These are phyloP conservation scores for Xylaria sp. DNA, from an alignment of 2,329 filamentous ascomycete species.

Conservation along the genomic window DNA sequence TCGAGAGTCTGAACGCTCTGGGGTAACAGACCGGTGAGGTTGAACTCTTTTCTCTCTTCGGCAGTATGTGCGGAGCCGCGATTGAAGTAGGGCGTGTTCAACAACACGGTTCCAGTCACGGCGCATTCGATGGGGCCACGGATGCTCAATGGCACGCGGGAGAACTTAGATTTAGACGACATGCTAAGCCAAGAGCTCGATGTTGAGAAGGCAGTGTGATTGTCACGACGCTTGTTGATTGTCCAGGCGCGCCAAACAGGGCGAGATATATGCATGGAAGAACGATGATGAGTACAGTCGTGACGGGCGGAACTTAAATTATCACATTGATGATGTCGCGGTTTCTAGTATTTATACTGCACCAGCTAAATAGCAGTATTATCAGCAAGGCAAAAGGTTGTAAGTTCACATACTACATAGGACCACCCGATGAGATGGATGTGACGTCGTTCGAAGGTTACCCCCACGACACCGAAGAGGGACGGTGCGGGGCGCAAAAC, in stretches of 20 bases:
- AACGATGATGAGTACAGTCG: not conserved
- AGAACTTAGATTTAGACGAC: slow-evolving; percentile 53
- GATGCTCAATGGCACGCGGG: slow-evolving; percentile 60
- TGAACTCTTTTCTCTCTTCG: slow-evolving; percentile 76
- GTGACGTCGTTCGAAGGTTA: slow-evolving; percentile 44
- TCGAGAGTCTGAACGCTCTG: slow-evolving; percentile 78
- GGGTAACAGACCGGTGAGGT: slow-evolving; percentile 78
- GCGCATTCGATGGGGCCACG: slow-evolving; percentile 62
- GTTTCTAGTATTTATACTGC: not conserved
- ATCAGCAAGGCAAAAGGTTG: not conserved
- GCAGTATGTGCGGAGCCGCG: slow-evolving; percentile 83
- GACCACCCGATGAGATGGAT: slow-evolving; percentile 26
- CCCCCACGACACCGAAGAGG: slow-evolving; percentile 13
- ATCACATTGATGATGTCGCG: slow-evolving; percentile 1
- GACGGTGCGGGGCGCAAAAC: slow-evolving; percentile 16
- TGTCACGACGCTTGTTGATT: slow-evolving; percentile 29
- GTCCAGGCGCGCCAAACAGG: slow-evolving; percentile 29
- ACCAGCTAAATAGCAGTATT: not conserved
- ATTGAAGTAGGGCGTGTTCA: slow-evolving; percentile 78
- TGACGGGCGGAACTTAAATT: slow-evolving; percentile 10
- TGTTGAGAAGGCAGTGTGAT: slow-evolving; percentile 34
- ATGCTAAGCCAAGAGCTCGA: slow-evolving; percentile 35
- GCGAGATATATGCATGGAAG: slow-evolving; percentile 40
- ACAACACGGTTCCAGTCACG: slow-evolving; percentile 63
- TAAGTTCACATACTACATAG: slow-evolving; percentile 18